Percentiles rank a stretch among this genome's conserved stretches.
Conservation (phyloP, 768 basidiomycete genomes). For the Suillus hirtellus region DNA sequence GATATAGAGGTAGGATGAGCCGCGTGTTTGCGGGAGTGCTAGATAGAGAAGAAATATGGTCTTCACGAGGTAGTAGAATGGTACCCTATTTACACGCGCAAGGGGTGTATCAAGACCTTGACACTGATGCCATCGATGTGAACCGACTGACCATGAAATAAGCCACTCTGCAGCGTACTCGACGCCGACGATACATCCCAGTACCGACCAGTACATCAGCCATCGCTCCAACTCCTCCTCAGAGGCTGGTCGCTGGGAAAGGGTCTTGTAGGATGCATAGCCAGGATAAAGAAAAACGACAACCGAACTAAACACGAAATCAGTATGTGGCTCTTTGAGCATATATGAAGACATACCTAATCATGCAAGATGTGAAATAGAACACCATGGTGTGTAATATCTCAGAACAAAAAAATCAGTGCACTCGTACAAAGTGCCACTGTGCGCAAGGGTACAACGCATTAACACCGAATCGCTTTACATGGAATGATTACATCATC, state of each 20-base stretch:
- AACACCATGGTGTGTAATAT: conserved; percentile 36
- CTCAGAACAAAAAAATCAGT: conserved; percentile 2
- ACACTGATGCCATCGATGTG: conserved; percentile 9
- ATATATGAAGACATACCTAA: conserved; percentile 43
- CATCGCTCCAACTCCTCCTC: conserved; percentile 88
- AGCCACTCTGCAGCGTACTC: conserved; percentile 89
- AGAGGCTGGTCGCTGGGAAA: conserved; percentile 82
- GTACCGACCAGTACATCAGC: conserved; percentile 97
- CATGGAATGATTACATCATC: conserved; percentile 25
- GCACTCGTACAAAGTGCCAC: neutral
- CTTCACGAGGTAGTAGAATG: conserved; percentile 84
- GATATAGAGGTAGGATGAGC: conserved; percentile 83
- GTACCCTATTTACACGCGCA: conserved; percentile 52
- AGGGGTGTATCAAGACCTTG: neutral
- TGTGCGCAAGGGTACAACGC: conserved; percentile 1
- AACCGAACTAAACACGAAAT: conserved; percentile 48
- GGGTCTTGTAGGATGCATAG: conserved; percentile 95
- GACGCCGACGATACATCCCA: conserved; percentile 76
- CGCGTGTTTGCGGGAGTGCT: conserved; percentile 85
- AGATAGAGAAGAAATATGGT: conserved; percentile 86
- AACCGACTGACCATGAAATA: conserved; percentile 69
- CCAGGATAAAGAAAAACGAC: conserved; percentile 88
- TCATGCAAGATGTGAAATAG: conserved; percentile 42
- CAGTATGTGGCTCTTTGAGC: neutral
- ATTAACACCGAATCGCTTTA: conserved; percentile 9